Base-by-base conservation (phyloP, 306 rosid genomes). In the Sesbania bispinosa region DNA sequence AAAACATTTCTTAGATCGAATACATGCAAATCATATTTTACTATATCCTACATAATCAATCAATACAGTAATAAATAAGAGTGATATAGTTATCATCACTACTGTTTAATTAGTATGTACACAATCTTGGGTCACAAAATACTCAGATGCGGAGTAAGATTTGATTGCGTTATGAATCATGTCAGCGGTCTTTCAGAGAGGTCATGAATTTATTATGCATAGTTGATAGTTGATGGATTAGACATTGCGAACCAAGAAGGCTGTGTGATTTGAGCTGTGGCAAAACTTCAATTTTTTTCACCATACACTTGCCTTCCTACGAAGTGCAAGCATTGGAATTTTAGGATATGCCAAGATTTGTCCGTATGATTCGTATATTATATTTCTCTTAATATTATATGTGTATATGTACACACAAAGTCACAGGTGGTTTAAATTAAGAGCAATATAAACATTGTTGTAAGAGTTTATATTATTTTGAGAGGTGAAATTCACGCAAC, bases 121-220 rank as follows among this genome's bases (percentile, higher is more conserved):
- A 63, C n/a, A 63, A 63, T 63, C 70, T 63, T 42, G 16, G 3
- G 54, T 42, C 53, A 42, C 54, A 42, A 63, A 61, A 41, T 24
- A 42, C 39, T 41, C 36, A 15, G 54, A 63, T 63, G 54, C 36
- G 24, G 3, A 63, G 50, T 18, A 42, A 63, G 70, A 63, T 63
- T 75, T 65, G 79, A 65, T 75, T 45, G 66, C 79, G 64, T 64
- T 68, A 51, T 51, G 74, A 51, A 68, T 33, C 15, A 19, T 33
- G 62, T 13, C 62, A 53, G 54, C 6, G 70, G 73, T 67, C 53
- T 52, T 52, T 75, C 58, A 38, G 7, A 10, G 21, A 18, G 47
- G 79, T 52, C 73, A 65, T 52, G 27, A 63, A 63, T 35, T 36
- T 51, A 74, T 60, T 73, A 54, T 11, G n/a, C 26, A 73, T 46